Evolutionary conservation across 805 yeast species (phyloP).

Genomic region (Torulaspora franciscae): DNA sequence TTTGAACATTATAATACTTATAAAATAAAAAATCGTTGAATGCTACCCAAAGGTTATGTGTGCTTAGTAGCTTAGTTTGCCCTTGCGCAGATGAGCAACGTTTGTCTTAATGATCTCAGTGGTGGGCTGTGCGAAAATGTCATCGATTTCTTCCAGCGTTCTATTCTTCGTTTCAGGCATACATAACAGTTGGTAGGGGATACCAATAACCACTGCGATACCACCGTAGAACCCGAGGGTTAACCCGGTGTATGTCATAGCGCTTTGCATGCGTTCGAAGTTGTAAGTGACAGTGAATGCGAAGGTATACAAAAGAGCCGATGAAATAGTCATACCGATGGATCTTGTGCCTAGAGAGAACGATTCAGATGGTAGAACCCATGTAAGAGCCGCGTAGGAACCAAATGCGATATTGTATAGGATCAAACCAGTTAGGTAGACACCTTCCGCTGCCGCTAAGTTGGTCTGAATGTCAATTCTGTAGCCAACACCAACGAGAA

Average conservation of each 20-base stretch:
- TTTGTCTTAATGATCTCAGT: conserved; percentile 33
- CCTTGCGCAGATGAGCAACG: conserved; percentile 19
- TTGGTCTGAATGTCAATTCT: conserved; percentile 30
- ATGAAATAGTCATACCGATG: conserved; percentile 59
- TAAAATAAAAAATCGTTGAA: background rate
- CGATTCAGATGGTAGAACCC: conserved; percentile 65
- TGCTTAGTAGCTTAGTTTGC: conserved; percentile 1
- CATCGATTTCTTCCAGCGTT: conserved; percentile 66
- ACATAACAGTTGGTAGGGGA: conserved; percentile 49
- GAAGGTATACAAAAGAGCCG: conserved; percentile 52
- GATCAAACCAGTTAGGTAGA: conserved; percentile 57
- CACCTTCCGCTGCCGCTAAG: conserved; percentile 49
- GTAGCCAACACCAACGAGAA: conserved; percentile 57
- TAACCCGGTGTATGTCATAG: conserved; percentile 58
- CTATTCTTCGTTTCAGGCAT: conserved; percentile 71
- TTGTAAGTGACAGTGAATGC: conserved; percentile 44
- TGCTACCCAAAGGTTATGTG: background rate
- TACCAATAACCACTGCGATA: conserved; percentile 50
- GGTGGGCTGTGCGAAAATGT: conserved; percentile 38
- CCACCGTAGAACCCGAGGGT: conserved; percentile 56
- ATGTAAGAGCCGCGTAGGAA: conserved; percentile 59
- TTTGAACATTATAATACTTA: background rate
- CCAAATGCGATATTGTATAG: conserved; percentile 64
- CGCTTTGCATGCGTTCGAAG: conserved; percentile 51
- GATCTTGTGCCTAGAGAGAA: conserved; percentile 57